Percentiles rank a stretch among this genome's conserved stretches.
Evolutionary conservation across 1,139 yeast genomes (phyloP).

Genomic region (Yamadazyma conglobata): DNA sequence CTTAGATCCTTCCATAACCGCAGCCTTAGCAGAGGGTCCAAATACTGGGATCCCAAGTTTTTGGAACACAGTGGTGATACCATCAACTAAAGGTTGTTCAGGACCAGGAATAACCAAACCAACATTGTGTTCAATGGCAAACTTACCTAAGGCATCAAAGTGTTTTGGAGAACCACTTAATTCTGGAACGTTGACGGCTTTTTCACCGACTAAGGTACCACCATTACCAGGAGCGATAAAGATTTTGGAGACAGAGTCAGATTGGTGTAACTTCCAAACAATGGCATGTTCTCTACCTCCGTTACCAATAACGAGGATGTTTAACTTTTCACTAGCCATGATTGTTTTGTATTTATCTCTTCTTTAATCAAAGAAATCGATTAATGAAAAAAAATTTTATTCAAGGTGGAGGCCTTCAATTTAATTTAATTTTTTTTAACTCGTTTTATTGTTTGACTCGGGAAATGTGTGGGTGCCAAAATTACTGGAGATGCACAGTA

Average conservation of each 20-base stretch:
- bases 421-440: constrained; percentile 1
- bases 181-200: constrained; percentile 69
- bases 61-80: constrained; percentile 67
- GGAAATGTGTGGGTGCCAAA: no score
- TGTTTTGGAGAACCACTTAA: constrained; percentile 61
- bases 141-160: constrained; percentile 54
- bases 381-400: no score
- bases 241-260: constrained; percentile 65
- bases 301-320: constrained; percentile 85
- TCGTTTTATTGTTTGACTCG: constrained; percentile 8
- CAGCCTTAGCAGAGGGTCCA: constrained; percentile 91
- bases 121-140: constrained; percentile 67
- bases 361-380: no score
- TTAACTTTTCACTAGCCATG: constrained; percentile 30
- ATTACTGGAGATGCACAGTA: no score
- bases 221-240: constrained; percentile 98
- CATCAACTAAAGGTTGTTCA: constrained; percentile 98
- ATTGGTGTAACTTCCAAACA: constrained; percentile 86
- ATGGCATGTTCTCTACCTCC: constrained; percentile 99
- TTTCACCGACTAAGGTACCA: constrained; percentile 64
- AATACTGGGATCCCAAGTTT: constrained; percentile 90
- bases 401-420: no score
- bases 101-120: constrained; percentile 94
- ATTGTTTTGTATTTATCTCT: no score
- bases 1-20: constrained; percentile 95